Base-by-base conservation (phyloP, 2,329 filamentous ascomycete genomes). In the Xylariaceae sp. region DNA sequence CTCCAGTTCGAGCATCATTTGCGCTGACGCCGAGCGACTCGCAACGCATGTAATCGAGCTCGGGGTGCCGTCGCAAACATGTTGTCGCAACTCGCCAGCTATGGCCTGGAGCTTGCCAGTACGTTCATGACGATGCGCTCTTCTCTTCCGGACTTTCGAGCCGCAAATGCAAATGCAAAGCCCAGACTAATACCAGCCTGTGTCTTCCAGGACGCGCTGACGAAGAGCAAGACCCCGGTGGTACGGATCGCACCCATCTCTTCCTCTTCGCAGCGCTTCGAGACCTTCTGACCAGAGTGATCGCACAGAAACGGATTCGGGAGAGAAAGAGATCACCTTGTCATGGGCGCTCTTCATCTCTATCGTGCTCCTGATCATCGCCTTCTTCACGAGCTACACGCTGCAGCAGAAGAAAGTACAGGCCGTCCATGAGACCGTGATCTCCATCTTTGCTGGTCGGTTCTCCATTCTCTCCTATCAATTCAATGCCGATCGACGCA, bases 291-390 rank as follows among this genome's bases (percentile, higher is more conserved):
- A 70, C 62, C 53, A 39, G 53, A 37, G 34, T 53, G 78, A 51
- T 30, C 18, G 23, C 9, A 78, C 66, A 84, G 85, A 86, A 68
- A 84, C 87, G 62, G 91, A 96, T 75, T 88, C 90, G 49, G 88
- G 90, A 52, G 86, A 96, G 75, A 92, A 96, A 80, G 94, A 99
- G 79, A 89, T 96, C 65, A 90, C 92, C 73, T 89, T 92, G 69
- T 97, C 94, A 78, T 97, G 91, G 92, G 92, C 93, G 35, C 86
- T 99, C 66, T 96, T 97, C 77, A 99, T 99, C 71, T 86, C 96
- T 68, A 96, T 99, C 69, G 84, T 91, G 78, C 86, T 99, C 68
- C 86, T 99, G 70, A 96, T 97, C 67, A 84, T 89, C 66, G 93
- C 94, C 63, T 90, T 99, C 69, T 96, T 97, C 75, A 96, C 92